phyloP scores from a whole-genome alignment of 441 rosid species.

The Melastoma candidum region DNA sequence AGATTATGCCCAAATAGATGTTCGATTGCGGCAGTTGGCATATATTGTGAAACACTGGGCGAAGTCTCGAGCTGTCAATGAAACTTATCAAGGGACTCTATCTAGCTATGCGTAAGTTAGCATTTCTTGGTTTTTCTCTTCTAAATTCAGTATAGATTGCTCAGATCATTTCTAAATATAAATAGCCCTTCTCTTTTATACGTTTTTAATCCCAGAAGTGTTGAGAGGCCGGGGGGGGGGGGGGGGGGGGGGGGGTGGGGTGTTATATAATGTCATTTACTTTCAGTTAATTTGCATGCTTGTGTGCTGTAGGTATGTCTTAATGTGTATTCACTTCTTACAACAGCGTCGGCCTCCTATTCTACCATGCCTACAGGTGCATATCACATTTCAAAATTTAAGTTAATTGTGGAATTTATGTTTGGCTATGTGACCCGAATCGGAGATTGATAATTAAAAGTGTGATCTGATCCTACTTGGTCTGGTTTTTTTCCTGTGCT shows the following conservation, averaged over 20 bases:
- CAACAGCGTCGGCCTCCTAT: slow-evolving; percentile 81
- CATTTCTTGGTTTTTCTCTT: slow-evolving; percentile 2
- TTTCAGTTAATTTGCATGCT: slow-evolving; percentile 7
- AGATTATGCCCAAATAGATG: slow-evolving; percentile 77
- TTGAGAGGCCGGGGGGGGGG: too few species aligned
- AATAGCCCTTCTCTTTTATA: too few species aligned
- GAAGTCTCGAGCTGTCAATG: slow-evolving; percentile 84
- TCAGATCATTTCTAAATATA: not conserved
- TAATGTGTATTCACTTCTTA: slow-evolving; percentile 90
- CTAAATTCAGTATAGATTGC: not conserved
- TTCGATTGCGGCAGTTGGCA: slow-evolving; percentile 69
- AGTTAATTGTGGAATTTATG: too few species aligned
- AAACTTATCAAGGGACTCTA: slow-evolving; percentile 88
- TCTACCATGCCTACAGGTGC: slow-evolving; percentile 95
- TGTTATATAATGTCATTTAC: not conserved
- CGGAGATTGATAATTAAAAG: too few species aligned
- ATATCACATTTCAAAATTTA: not conserved
- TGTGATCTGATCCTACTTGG: too few species aligned
- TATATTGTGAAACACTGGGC: slow-evolving; percentile 96
- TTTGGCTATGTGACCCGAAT: too few species aligned
- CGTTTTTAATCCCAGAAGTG: too few species aligned
- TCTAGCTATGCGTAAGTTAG: slow-evolving; percentile 94
- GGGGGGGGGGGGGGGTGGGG: too few species aligned
- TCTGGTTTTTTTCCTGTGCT: not conserved
- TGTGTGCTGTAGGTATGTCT: slow-evolving; percentile 45